A percentile compares a stretch with the other conserved stretches of the same genome.
phyloP scores from a whole-genome alignment of 257 asterid genomes.

The Nicotiana obtusifolia region DNA sequence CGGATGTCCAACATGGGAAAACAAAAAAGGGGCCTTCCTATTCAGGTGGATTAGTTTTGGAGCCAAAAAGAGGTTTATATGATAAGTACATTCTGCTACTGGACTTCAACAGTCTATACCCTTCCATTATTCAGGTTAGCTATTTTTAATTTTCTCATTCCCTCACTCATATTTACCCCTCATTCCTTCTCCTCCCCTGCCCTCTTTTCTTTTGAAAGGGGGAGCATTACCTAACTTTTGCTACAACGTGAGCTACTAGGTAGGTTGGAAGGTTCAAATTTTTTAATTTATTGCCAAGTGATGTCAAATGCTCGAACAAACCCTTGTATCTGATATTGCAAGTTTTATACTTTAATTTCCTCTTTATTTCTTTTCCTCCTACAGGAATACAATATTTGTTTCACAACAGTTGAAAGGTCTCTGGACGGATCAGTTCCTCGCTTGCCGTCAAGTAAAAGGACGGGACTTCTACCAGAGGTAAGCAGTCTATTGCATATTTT shows the following conservation, averaged over 20 bases:
- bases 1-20: conserved; percentile 44
- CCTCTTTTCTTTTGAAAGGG: conserved; percentile 4
- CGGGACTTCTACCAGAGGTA: conserved; percentile 96
- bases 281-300: background rate
- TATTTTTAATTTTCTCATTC: conserved; percentile 12
- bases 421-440: conserved; percentile 56
- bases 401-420: conserved; percentile 87
- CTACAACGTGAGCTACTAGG: background rate
- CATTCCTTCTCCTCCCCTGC: conserved; percentile 8
- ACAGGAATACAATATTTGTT: conserved; percentile 96
- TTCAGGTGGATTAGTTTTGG: conserved; percentile 94
- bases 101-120: conserved; percentile 99
- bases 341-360: background rate
- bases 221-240: background rate
- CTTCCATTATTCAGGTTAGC: conserved; percentile 93
- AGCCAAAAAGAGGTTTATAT: conserved; percentile 92
- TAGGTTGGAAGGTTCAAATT: background rate
- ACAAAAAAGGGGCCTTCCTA: conserved; percentile 83
- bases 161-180: background rate
- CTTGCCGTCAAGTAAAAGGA: conserved; percentile 62
- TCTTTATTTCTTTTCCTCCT: conserved; percentile 17
- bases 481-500: background rate
- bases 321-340: background rate
- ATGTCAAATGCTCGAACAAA: background rate
- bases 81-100: conserved; percentile 88